Evolutionary conservation across 78 protist species (phyloP).

Genomic region (Dictyostelium purpureum): DNA sequence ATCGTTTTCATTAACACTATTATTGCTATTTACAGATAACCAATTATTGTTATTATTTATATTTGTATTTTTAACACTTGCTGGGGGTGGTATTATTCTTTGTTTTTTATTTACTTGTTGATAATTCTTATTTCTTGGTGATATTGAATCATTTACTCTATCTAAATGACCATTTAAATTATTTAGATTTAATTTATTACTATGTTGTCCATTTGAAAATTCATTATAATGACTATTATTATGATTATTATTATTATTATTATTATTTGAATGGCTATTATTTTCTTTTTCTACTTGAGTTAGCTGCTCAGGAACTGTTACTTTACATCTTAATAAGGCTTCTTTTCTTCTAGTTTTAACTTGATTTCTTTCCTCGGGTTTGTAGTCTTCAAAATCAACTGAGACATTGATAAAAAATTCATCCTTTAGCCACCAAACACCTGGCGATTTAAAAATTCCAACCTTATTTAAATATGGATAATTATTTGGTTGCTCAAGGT

Average conservation of each 20-base stretch:
- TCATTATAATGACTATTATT: background rate
- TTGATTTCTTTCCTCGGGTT: background rate
- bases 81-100: background rate
- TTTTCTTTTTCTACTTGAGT: background rate
- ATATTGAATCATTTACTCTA: background rate
- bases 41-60: background rate
- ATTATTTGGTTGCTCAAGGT: background rate
- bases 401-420: background rate
- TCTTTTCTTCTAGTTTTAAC: background rate
- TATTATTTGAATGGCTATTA: background rate
- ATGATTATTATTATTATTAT: background rate
- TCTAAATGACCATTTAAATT: background rate
- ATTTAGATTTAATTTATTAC: background rate
- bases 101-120: background rate
- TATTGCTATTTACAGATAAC: background rate
- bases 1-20: background rate
- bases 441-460: background rate
- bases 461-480: slow-evolving; percentile 12
- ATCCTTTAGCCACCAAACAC: slow-evolving; percentile 12
- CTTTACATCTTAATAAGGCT: background rate
- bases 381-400: background rate
- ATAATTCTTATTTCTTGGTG: background rate
- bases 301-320: background rate
- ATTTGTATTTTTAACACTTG: background rate
- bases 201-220: background rate